Evolutionary conservation across 441 rosid genomes (phyloP).

Genomic region (Rhodomyrtus psidioides): DNA sequence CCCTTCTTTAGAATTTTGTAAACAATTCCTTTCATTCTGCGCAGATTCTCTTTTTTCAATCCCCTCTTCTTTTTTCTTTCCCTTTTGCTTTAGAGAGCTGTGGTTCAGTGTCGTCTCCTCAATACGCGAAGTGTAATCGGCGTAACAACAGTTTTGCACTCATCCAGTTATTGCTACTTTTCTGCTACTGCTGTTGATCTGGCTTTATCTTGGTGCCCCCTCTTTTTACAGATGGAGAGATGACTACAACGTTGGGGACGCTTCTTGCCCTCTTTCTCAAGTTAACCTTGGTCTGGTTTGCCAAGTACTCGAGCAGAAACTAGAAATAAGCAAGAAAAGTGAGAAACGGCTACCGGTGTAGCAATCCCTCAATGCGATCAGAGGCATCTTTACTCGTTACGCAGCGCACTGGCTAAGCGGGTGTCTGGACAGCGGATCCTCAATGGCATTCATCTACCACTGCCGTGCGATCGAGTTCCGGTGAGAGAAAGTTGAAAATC

Average conservation of each 20-base stretch:
- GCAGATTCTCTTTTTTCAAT: not conserved
- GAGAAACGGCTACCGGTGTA: not conserved
- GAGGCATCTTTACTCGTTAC: not conserved
- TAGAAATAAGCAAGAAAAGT: not conserved
- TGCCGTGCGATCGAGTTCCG: not conserved
- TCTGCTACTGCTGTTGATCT: not conserved
- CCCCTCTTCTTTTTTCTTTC: not conserved
- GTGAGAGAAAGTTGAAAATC: not conserved
- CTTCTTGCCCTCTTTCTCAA: not conserved
- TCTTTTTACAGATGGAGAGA: not conserved
- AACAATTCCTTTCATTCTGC: not conserved
- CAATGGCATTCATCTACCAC: not conserved
- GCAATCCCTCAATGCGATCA: not conserved
- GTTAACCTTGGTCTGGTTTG: not conserved
- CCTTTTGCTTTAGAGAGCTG: not conserved
- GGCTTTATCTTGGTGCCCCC: not conserved
- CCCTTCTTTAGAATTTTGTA: not conserved
- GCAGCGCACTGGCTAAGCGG: not conserved
- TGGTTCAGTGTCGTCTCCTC: not conserved
- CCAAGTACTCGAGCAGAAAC: not conserved
- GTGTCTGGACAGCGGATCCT: not conserved
- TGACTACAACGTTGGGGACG: not conserved
- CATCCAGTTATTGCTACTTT: not conserved
- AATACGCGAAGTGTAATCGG: not conserved
- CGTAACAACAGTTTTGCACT: not conserved